Evolutionary conservation across 1,139 yeast species (phyloP), one percentile per base, ranked within the genome.

Genomic region (Hansenula sp.): DNA sequence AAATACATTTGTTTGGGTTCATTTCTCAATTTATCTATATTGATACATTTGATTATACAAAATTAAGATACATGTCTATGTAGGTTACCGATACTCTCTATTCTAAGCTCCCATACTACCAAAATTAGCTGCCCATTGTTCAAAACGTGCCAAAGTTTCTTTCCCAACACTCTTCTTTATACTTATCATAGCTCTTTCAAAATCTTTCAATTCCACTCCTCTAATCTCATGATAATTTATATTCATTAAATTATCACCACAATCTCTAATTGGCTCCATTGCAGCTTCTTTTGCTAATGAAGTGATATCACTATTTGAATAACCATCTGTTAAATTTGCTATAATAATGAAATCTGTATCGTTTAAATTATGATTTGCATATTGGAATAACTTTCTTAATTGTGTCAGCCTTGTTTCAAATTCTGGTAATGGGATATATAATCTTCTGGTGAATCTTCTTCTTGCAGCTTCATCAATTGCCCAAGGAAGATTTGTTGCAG

Each of bases 221-320:
- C 85, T 61, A 28, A 79, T 77, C 39, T 69, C 69, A 27, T 72
- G 74, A 7, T 76, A 71, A 13, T 79, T 75, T 1, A 79, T 75
- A 57, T 68, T 66, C 49, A 79, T 66, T 34, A 79, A 61, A 41
- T 66, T 64, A 42, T 78, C 85, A 0, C 85, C 85, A 32, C 79
- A 57, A 28, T 78, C 76, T 50, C 86, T 63, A 32, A 79, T 68
- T 1, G 86, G 86, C 12, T 81, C 82, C 85, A 79, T 79, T 1
- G 85, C 84, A n/a, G 83, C 77, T 50, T 79, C 84, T 54, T 79
- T 79, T n/a, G 84, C 82, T 41, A 79, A 59, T 4, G 82, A 76
- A 2, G 84, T 77, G 20, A 79, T 68, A 55, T 79, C 86, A 46
- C 82, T 75, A 17, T 83, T 82, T 36, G 83, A 76, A 50, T 76